A percentile compares a stretch with the other conserved stretches of the same genome.
phyloP scores from a whole-genome alignment of 352 stramenopile species.

The Phytophthora kernoviae region DNA sequence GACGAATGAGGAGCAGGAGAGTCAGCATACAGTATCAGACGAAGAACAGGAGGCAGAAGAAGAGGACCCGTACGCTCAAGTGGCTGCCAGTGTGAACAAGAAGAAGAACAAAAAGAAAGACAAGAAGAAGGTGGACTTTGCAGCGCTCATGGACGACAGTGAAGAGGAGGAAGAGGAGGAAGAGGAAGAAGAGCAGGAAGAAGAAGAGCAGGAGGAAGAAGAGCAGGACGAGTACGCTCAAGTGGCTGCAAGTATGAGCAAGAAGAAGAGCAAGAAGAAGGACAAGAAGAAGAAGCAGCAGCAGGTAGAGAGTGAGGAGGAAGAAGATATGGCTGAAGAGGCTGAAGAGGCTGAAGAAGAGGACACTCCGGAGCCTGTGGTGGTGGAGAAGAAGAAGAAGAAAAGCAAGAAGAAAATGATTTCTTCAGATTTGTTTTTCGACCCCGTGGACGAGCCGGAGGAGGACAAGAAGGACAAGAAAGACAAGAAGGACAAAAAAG shows the following conservation, averaged over 20 bases:
- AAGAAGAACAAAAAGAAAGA: conserved; percentile 84
- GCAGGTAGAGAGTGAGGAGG: conserved; percentile 51
- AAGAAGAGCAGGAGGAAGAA: conserved; percentile 42
- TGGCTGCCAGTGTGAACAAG: conserved; percentile 53
- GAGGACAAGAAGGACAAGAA: conserved; percentile 45
- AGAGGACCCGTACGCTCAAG: conserved; percentile 61
- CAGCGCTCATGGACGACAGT: conserved; percentile 37
- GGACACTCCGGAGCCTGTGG: conserved; percentile 27
- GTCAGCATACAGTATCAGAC: conserved; percentile 26
- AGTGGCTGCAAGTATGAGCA: conserved; percentile 41
- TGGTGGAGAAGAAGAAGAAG: conserved; percentile 74
- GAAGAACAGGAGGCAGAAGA: conserved; percentile 36
- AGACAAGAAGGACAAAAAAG: conserved; percentile 69
- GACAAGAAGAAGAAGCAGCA: conserved; percentile 61
- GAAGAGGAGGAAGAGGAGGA: conserved; percentile 44
- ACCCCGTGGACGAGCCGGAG: conserved; percentile 47
- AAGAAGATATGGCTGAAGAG: conserved; percentile 33
- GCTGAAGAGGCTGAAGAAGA: conserved; percentile 42
- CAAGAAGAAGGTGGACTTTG: conserved; percentile 62
- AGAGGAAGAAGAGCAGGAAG: conserved; percentile 30
- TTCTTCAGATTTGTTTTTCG: conserved; percentile 74
- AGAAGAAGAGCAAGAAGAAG: conserved; percentile 60
- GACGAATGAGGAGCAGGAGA: conserved; percentile 44
- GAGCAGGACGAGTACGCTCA: conserved; percentile 40
- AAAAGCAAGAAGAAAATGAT: conserved; percentile 91